phyloP scores from a whole-genome alignment of 805 yeast species.

The Candida multigemmis region DNA sequence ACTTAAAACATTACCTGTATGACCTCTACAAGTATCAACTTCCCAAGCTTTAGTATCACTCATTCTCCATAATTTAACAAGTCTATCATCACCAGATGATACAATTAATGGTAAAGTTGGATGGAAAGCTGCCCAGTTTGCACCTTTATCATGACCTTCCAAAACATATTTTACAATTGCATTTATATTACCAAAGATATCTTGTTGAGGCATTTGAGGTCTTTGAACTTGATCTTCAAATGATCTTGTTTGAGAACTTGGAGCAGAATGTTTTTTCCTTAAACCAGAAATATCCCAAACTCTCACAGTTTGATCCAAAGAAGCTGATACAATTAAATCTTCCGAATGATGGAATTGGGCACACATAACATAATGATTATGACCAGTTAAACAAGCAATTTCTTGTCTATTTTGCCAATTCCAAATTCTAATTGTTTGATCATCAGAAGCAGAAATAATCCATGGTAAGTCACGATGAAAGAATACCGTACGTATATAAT shows the following conservation, averaged over 20 bases:
- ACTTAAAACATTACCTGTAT: constrained; percentile 84
- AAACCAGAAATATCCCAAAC: constrained; percentile 98
- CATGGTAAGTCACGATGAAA: constrained; percentile 97
- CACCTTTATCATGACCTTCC: constrained; percentile 98
- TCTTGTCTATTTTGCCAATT: constrained; percentile 99
- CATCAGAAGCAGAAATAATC: constrained; percentile 94
- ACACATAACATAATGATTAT: constrained; percentile 96
- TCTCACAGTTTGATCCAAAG: constrained; percentile 96
- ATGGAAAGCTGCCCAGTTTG: constrained; percentile 97
- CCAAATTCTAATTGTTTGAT: constrained; percentile 98
- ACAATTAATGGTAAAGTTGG: constrained; percentile 93
- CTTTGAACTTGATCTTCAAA: constrained; percentile 46
- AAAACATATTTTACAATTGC: constrained; percentile 91
- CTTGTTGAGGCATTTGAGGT: constrained; percentile 75
- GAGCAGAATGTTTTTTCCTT: constrained; percentile 90
- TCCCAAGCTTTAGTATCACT: constrained; percentile 98
- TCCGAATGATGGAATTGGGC: constrained; percentile 97
- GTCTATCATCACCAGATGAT: constrained; percentile 93
- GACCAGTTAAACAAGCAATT: constrained; percentile 95
- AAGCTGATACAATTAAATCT: constrained; percentile 90
- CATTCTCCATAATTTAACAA: constrained; percentile 96
- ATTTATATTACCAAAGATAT: constrained; percentile 88
- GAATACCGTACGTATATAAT: constrained; percentile 86
- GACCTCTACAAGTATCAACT: constrained; percentile 97
- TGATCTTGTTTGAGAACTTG: constrained; percentile 34